Conservation (phyloP, 1,139 yeast species). For the Blastobotrys serpentis region DNA sequence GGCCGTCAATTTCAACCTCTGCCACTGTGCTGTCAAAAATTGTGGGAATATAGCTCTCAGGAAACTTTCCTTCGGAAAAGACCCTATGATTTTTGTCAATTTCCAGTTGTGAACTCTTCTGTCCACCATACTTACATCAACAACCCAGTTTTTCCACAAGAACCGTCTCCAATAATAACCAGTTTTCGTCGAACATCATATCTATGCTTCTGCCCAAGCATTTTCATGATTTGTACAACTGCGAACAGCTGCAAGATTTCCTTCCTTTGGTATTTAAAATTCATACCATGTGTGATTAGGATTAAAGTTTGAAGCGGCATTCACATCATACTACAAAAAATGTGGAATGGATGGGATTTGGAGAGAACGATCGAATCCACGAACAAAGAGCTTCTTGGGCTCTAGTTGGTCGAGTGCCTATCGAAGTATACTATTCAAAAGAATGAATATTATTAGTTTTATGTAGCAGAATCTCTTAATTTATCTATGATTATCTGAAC, state of each 20-base stretch:
- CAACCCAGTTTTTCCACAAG: conserved; percentile 73
- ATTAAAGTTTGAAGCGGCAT: neutral
- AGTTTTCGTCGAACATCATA: conserved; percentile 50
- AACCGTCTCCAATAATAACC: conserved; percentile 89
- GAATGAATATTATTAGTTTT: neutral
- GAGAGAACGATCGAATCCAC: too few species aligned
- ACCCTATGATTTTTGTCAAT: conserved; percentile 9
- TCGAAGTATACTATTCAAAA: too few species aligned
- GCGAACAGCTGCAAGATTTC: too few species aligned
- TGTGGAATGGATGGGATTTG: neutral
- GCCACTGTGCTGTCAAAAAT: conserved; percentile 85
- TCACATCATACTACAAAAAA: too few species aligned
- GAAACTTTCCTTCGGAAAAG: conserved; percentile 22
- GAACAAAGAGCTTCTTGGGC: conserved; percentile 5
- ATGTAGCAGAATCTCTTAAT: too few species aligned
- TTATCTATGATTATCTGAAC: too few species aligned
- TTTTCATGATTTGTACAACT: neutral
- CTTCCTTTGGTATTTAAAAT: neutral
- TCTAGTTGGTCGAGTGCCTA: too few species aligned
- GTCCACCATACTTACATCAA: conserved; percentile 15
- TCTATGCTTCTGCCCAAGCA: neutral
- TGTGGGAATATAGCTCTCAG: conserved; percentile 72
- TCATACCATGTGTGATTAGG: neutral
- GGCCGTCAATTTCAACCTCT: conserved; percentile 77
- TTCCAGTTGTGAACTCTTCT: neutral